phyloP scores from a whole-genome alignment of 331 rosid species.

The Malus hybrid region DNA sequence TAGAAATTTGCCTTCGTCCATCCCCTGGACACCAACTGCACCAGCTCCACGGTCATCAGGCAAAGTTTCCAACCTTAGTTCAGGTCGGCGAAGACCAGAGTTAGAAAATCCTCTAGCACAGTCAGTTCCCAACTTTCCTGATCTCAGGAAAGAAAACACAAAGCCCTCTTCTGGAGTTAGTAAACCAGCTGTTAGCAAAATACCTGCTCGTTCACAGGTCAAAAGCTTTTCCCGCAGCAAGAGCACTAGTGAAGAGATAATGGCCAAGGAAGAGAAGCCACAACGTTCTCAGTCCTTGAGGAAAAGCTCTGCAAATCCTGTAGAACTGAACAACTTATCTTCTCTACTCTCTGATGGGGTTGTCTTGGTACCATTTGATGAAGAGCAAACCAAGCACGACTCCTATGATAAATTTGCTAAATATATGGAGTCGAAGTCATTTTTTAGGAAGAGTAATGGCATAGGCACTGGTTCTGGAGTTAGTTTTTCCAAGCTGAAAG shows the following conservation, averaged over 20 bases:
- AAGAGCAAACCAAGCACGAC: constrained; percentile 47
- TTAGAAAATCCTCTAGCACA: constrained; percentile 71
- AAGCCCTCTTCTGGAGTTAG: constrained; percentile 70
- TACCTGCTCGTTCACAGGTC: constrained; percentile 51
- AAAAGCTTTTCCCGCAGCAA: constrained; percentile 59
- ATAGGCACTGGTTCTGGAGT: constrained; percentile 47
- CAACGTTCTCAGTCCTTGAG: constrained; percentile 46
- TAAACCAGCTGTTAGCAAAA: constrained; percentile 58
- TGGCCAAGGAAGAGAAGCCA: constrained; percentile 70
- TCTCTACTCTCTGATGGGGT: constrained; percentile 50
- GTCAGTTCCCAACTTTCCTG: constrained; percentile 93
- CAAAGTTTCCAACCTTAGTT: constrained; percentile 39
- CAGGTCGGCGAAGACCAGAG: constrained; percentile 60
- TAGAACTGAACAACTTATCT: constrained; percentile 50
- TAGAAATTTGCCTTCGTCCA: constrained; percentile 45
- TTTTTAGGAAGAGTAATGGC: constrained; percentile 58
- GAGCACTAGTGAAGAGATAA: constrained; percentile 55
- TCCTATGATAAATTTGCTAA: constrained; percentile 34
- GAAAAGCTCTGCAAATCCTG: constrained; percentile 56
- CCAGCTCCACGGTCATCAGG: constrained; percentile 51
- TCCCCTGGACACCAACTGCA: constrained; percentile 41
- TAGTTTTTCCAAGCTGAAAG: constrained; percentile 49
- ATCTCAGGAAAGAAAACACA: constrained; percentile 92
- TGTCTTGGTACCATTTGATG: constrained; percentile 64
- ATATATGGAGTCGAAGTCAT: constrained; percentile 41